Conservation (phyloP, 768 basidiomycete genomes). For the Russula dissimulans region DNA sequence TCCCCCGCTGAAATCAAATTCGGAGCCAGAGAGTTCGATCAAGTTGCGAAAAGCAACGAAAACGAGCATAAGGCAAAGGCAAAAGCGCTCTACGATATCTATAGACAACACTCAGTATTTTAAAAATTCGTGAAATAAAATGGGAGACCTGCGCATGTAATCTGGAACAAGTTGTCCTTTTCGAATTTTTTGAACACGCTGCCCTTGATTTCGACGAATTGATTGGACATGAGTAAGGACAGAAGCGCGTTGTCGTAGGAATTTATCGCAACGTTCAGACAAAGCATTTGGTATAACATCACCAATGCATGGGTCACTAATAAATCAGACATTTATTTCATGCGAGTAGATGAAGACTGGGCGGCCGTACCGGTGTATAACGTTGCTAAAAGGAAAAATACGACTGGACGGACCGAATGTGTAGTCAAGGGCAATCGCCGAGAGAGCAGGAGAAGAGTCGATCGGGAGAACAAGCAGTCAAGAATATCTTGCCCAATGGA, state of each 20-base stretch:
- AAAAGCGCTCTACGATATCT: constrained; percentile 98
- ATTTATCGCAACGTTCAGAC: constrained; percentile 95
- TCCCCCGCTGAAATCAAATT: constrained; percentile 66
- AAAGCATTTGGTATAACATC: constrained; percentile 91
- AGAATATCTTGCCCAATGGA: constrained; percentile 97
- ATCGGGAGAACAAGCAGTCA: constrained; percentile 91
- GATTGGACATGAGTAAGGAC: constrained; percentile 91
- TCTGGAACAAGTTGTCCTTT: constrained; percentile 97
- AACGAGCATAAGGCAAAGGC: constrained; percentile 79
- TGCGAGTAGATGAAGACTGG: not conserved
- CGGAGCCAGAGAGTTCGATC: constrained; percentile 86
- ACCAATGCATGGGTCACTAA: constrained; percentile 85
- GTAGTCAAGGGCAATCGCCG: constrained; percentile 50
- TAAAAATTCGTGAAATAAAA: not conserved
- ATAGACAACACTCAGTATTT: not conserved
- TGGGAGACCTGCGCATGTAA: constrained; percentile 83
- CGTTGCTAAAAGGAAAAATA: constrained; percentile 76
- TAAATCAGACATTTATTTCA: not conserved
- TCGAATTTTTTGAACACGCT: constrained; percentile 99
- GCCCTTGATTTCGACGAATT: constrained; percentile 99
- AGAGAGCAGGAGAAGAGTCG: constrained; percentile 71
- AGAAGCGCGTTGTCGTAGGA: constrained; percentile 94
- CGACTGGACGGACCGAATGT: constrained; percentile 65
- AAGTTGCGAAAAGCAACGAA: constrained; percentile 91
- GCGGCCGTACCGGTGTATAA: constrained; percentile 65